Evolutionary conservation across 2,329 filamentous ascomycete genomes (phyloP), one percentile per base, ranked within the genome.

Genomic region (Ceratocystis destructans): DNA sequence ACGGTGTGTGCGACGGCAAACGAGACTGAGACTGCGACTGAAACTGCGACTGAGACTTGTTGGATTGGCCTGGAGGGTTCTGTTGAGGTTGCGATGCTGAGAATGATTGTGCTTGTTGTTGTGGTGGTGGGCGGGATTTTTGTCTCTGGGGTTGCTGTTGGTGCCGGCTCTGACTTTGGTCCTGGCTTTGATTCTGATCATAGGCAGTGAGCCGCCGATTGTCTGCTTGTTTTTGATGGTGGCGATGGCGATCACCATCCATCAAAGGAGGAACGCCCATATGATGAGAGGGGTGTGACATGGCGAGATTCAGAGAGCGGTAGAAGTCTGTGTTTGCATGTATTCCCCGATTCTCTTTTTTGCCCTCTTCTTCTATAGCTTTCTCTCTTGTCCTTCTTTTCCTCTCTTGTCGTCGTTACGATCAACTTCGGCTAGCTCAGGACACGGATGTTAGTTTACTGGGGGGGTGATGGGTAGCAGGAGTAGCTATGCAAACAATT

Each of bases 241-340:
- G 65, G 37, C 15, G 31, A 46, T 41, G 48, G 48, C 59, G 10
- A 31, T 61, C 62, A 12, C 53, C 55, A 15, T 20, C 53, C 44
- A 61, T 22, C n/a, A 53, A 25, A 15, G 66, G 62, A 22, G 62
- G 45, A 53, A 33, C 62, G 59, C 61, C 62, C 55, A 55, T 62
- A 20, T 62, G 62, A 53, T 67, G 62, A 5, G 66, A 62, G n/a
- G 64, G 53, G 41, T 67, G 66, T 20, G 66, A 64, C 66, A 67
- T 67, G 31, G 62, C 7, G 44, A 44, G 22, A 55, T 22, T 12
- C 28, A 37, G 8, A 37, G 12, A 50, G 22, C 22, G 20, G 46
- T 37, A 8, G 55, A 22, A 20, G 25, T 45, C 41, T 15, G 28
- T 37, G 61, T 41, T 20, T 57, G 55, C 22, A 50, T 17, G 41